Conservation (phyloP, 768 basidiomycete species). For the Ramaria sp. region DNA sequence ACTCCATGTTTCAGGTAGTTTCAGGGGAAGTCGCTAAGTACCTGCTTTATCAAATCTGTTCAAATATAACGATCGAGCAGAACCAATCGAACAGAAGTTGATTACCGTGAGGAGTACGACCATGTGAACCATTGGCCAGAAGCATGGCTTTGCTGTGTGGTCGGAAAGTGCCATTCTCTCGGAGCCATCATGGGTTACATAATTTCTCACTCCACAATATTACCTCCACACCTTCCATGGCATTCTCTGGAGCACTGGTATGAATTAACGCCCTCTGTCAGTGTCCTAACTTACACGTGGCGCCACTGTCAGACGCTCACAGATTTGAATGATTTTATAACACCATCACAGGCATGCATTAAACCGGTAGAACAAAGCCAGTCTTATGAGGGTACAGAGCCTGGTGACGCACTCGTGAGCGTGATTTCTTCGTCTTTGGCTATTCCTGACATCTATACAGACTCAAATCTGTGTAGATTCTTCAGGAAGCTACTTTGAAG, state of each 20-base stretch:
- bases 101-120: background rate
- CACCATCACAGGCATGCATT: conserved; percentile 94
- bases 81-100: too few relatives aligned
- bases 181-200: background rate
- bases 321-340: conserved; percentile 94
- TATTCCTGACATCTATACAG: conserved; percentile 26
- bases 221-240: conserved; percentile 36
- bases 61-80: too few relatives aligned
- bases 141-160: background rate
- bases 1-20: too few relatives aligned
- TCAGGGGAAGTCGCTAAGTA: too few relatives aligned
- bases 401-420: conserved; percentile 34
- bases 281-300: conserved; percentile 4
- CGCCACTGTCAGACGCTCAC: conserved; percentile 56
- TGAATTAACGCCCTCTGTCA: conserved; percentile 18
- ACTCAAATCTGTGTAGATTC: conserved; percentile 89
- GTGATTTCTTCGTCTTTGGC: background rate
- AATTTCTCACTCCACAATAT: background rate
- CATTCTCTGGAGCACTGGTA: conserved; percentile 81
- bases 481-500: conserved; percentile 81
- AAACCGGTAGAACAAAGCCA: conserved; percentile 72
- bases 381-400: conserved; percentile 29
- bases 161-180: background rate
- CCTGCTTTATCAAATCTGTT: too few relatives aligned
- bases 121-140: background rate